Evolutionary conservation across 225 moss, liverwort and hornwort species (phyloP).

Genomic region (Asterella californica): DNA sequence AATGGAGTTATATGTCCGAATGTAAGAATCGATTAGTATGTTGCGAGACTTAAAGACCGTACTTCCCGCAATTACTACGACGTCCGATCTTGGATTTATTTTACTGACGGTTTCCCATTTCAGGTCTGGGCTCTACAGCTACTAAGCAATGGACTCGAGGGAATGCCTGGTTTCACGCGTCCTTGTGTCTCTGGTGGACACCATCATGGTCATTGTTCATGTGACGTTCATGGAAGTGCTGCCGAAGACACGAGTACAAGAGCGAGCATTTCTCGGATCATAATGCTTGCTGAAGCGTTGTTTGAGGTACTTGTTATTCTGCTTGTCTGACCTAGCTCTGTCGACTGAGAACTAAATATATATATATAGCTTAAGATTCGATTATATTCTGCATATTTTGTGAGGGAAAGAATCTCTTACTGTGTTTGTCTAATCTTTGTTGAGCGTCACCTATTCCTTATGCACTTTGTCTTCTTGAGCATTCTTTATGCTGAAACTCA

Average conservation of each 20-base stretch:
- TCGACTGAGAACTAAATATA: not conserved
- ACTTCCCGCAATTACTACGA: no score
- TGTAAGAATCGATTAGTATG: not conserved
- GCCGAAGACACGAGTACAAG: conserved; percentile 75
- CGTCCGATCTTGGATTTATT: not conserved
- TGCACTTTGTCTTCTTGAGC: not conserved
- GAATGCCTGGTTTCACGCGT: conserved; percentile 65
- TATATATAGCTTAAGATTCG: no score
- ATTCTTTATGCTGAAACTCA: not conserved
- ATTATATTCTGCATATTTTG: not conserved
- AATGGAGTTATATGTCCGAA: no score
- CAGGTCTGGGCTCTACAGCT: conserved; percentile 94
- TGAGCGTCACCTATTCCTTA: not conserved
- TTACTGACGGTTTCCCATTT: not conserved
- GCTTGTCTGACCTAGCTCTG: not conserved
- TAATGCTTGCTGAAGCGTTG: conserved; percentile 93
- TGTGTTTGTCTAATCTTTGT: not conserved
- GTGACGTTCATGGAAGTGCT: conserved; percentile 58
- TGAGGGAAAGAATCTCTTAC: not conserved
- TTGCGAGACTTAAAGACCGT: not conserved
- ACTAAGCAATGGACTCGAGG: conserved; percentile 34
- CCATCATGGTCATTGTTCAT: conserved; percentile 77
- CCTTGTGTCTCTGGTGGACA: conserved; percentile 64
- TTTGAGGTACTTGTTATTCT: conserved; percentile 59
- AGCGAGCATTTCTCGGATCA: conserved; percentile 92